Base-by-base conservation (phyloP, 2,329 filamentous ascomycete genomes). In the Penicillium rolfsii region DNA sequence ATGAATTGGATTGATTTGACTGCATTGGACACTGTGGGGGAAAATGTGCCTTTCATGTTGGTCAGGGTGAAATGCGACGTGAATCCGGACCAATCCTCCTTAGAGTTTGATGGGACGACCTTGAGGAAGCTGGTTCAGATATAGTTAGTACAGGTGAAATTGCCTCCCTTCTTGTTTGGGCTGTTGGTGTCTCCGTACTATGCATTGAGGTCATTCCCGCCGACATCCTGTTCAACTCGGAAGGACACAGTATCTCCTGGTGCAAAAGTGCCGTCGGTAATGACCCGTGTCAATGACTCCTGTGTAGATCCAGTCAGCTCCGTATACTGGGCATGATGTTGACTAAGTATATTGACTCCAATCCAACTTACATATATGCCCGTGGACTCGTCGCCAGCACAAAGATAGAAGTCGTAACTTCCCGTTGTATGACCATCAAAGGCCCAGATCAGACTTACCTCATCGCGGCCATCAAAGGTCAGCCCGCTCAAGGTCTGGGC, bases 21-120 rank as follows among this genome's bases (percentile, higher is more conserved):
- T 5, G 67, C 65, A 7, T 61, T 26, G 43, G 50, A 84, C 74
- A 40, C 57, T 35, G 69, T 70, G 1, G 79, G 61, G 1, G 81
- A 76, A 68, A 88, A 88, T 4, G 76, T 76, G 40, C 87, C 87
- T 2, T 83, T 87, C 87, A 90, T 89, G 66, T 82, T 83, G 11
- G 79, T 80, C 55, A 90, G 77, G n/a, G 84, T 82, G 75, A 91
- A 91, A 63, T 87, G 86, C 71, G 82, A 89, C 68, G 84, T 86
- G 58, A 81, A 83, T 22, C 87, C 77, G 4, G 81, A 82, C 57
- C 63, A 60, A 5, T 59, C 19, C 35, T 83, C 83, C n/a, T 81
- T 80, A 19, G 80, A 79, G 5, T 81, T 82, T 6, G 80, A 80
- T 16, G 86, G 83, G 59, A 84, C 76, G 73, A 90, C 87, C 64